Conservation (phyloP, 73 alveolate species). For the Tetrahymena malaccensis region DNA sequence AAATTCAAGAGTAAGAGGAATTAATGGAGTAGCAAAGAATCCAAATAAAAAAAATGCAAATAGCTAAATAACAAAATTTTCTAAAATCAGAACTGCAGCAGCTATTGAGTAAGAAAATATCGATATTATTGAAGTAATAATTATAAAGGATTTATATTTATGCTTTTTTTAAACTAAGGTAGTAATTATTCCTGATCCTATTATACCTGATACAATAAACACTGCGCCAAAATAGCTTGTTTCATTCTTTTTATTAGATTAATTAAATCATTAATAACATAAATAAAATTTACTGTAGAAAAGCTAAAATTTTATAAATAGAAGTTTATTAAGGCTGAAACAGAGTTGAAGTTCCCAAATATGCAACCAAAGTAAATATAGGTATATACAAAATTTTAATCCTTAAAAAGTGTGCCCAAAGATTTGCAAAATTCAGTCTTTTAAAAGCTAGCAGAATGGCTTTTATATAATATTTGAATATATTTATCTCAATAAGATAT, state of each 20-base stretch:
- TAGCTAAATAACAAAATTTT: neutral
- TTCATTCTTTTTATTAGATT: constrained; percentile 9
- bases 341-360: constrained; percentile 45
- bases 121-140: constrained; percentile 2
- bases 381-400: constrained; percentile 21
- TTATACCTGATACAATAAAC: constrained; percentile 55
- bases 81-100: neutral
- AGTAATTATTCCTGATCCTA: constrained; percentile 52
- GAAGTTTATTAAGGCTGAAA: constrained; percentile 46
- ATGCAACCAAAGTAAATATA: constrained; percentile 33
- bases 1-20: constrained; percentile 64
- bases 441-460: constrained; percentile 31
- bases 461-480: neutral
- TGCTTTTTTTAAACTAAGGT: constrained; percentile 33
- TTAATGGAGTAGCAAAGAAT: constrained; percentile 59
- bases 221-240: constrained; percentile 55
- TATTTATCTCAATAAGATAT: neutral
- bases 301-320: constrained; percentile 39
- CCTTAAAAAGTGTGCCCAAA: constrained; percentile 11
- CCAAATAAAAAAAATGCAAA: constrained; percentile 56
- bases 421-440: constrained; percentile 12
- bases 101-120: constrained; percentile 2
- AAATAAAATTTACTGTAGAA: neutral
- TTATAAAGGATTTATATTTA: constrained; percentile 32
- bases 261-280: neutral